Base-by-base conservation (phyloP, 75 land plant genomes). In the Pinus taeda region DNA sequence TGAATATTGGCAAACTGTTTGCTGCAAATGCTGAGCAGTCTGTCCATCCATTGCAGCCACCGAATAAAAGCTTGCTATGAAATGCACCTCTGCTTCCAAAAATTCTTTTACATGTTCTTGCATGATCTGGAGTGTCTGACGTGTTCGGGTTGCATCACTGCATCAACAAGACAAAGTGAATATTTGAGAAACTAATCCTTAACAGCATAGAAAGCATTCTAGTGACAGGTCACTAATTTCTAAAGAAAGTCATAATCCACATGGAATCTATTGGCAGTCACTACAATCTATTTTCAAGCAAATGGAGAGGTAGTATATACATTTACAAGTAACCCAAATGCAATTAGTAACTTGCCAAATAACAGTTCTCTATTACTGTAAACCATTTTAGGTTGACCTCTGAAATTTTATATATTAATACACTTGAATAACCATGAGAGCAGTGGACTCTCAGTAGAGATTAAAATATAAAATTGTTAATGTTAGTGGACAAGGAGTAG, bases 31-130 rank as follows among this genome's bases (percentile, higher is more conserved):
- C 77, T 93, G 91, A 66, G 97, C 95, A 39, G 99, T 94, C 70
- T 93, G 95, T 12, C 99, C 99, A 83, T 96, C 99, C 99, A 96
- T 94, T n/a, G 99, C 99, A 24, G 99, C 90, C 59, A 96, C 78
- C 7, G 99, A 94, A 80, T 96, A 96, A 75, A 92, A 96, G 83
- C 97, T 96, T 36, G 92, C 83, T 57, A 96, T 76, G 74, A 94
- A 92, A 79, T 85, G 90, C 21, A 92, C 95, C 79, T 90, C 88
- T 13, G 91, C 95, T 66, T 93, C 83, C 57, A 75, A 71, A 69
- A 96, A 92, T 15, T 86, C 91, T 11, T 45, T 56, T 36, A 78
- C 87, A 76, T 89, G 79, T 22, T 85, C 87, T 82, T 92, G 92
- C 95, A 96, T 90, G 15, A 94, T 86, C 64, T 87, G 77, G 59